Percentiles rank a stretch among this genome's conserved stretches.
phyloP scores from a whole-genome alignment of 2,329 filamentous ascomycete species.

The Dactylellina haptotyla region DNA sequence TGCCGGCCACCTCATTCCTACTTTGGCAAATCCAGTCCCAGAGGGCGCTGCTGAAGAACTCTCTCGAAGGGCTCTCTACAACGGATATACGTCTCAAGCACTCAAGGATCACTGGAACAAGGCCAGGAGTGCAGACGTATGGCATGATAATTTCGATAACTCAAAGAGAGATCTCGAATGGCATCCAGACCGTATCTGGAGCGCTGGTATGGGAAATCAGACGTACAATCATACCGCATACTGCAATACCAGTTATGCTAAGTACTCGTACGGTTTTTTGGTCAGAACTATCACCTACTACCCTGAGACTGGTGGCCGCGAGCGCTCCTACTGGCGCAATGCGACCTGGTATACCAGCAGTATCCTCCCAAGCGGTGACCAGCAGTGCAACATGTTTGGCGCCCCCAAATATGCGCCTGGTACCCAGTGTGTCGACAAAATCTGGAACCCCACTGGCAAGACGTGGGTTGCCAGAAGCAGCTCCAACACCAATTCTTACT shows the following conservation, averaged over 20 bases:
- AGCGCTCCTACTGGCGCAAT: conserved; percentile 26
- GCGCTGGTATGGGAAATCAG: conserved; percentile 13
- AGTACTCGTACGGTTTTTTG: conserved; percentile 21
- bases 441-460: conserved; percentile 29
- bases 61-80: conserved; percentile 17
- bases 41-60: not conserved
- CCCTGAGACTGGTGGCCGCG: not conserved
- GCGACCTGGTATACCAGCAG: not conserved
- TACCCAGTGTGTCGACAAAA: conserved; percentile 31
- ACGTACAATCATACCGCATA: not conserved
- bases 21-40: conserved; percentile 13
- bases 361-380: conserved; percentile 1
- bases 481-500: conserved; percentile 27
- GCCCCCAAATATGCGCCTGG: conserved; percentile 28
- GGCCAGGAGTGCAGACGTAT: conserved; percentile 1
- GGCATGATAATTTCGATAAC: not conserved
- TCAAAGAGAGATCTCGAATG: conserved; percentile 21
- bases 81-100: not conserved
- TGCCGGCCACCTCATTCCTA: conserved; percentile 11
- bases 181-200: conserved; percentile 28
- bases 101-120: conserved; percentile 18
- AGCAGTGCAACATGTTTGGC: conserved; percentile 20
- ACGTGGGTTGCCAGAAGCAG: conserved; percentile 26
- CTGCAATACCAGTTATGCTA: not conserved
- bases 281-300: conserved; percentile 29